phyloP scores from a whole-genome alignment of 1,284 basidiomycete genomes.

The Stygiomarasmius scandens region DNA sequence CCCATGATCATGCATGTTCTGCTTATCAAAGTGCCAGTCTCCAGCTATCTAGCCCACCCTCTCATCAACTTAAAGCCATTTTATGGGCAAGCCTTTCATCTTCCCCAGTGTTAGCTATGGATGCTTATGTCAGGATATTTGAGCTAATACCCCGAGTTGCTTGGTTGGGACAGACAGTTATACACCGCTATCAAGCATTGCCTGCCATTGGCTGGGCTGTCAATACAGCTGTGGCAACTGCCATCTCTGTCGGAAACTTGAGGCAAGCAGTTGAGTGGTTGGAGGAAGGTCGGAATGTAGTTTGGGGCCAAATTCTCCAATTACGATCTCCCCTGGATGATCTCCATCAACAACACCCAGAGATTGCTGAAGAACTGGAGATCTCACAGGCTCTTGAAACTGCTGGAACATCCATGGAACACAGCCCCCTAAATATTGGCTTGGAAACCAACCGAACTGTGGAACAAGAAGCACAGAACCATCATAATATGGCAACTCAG shows the following conservation, averaged over 20 bases:
- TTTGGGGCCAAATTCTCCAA: conserved; percentile 11
- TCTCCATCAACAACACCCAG: conserved; percentile 4
- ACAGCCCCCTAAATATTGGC: not conserved
- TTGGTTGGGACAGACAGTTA: conserved; percentile 7
- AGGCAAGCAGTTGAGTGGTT: conserved; percentile 10
- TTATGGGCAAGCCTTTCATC: not conserved
- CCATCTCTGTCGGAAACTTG: not conserved
- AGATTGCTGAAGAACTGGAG: not conserved
- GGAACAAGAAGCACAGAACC: not conserved
- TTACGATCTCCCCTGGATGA: conserved; percentile 2
- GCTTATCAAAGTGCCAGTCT: not conserved
- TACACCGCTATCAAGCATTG: not conserved
- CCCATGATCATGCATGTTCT: conserved; percentile 2
- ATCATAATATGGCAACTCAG: not conserved
- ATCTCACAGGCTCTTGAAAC: not conserved
- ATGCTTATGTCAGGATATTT: not conserved
- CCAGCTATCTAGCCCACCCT: not conserved
- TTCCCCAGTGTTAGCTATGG: not conserved
- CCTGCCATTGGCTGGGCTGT: not conserved
- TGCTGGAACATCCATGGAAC: not conserved
- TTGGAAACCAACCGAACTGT: not conserved
- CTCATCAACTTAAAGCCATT: not conserved
- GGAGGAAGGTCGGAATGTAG: conserved; percentile 9
- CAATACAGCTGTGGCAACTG: conserved; percentile 3
- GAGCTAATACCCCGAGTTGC: conserved; percentile 7